Conservation (phyloP, 345 rosid species). For the Eucalyptus urophylla region DNA sequence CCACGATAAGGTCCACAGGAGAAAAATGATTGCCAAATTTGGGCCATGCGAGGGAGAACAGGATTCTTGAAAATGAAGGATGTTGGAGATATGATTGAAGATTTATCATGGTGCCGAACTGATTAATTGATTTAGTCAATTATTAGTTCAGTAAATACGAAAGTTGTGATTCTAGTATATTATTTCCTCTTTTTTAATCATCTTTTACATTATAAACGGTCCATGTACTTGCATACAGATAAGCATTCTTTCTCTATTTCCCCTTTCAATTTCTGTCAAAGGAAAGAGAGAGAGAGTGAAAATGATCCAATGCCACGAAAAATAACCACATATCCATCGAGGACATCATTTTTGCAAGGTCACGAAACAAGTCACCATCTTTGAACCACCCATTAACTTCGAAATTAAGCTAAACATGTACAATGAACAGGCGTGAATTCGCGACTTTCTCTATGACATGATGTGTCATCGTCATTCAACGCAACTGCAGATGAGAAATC, state of each 20-base stretch:
- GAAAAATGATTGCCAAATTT: not conserved
- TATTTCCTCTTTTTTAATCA: too few species aligned
- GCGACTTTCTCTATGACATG: not conserved
- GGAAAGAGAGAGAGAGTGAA: not conserved
- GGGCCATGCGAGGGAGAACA: not conserved
- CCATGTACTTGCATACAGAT: too few species aligned
- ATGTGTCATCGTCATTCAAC: not conserved
- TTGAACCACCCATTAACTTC: not conserved
- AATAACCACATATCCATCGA: not conserved
- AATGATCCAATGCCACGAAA: not conserved
- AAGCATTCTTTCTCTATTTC: too few species aligned
- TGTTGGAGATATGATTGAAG: too few species aligned
- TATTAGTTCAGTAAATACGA: too few species aligned
- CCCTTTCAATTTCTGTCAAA: not conserved
- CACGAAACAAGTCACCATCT: not conserved
- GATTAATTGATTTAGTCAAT: too few species aligned
- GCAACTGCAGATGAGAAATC: not conserved
- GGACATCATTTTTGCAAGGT: not conserved
- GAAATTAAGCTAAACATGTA: not conserved
- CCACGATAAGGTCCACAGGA: not conserved
- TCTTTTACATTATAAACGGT: too few species aligned
- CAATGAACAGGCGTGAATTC: not conserved
- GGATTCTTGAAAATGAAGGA: not conserved
- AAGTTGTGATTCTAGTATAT: too few species aligned
- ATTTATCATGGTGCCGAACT: too few species aligned